Percentiles rank a stretch among this genome's conserved stretches.
phyloP scores from a whole-genome alignment of 208 protist genomes.

The Acanthamoeba culbertsoni region DNA sequence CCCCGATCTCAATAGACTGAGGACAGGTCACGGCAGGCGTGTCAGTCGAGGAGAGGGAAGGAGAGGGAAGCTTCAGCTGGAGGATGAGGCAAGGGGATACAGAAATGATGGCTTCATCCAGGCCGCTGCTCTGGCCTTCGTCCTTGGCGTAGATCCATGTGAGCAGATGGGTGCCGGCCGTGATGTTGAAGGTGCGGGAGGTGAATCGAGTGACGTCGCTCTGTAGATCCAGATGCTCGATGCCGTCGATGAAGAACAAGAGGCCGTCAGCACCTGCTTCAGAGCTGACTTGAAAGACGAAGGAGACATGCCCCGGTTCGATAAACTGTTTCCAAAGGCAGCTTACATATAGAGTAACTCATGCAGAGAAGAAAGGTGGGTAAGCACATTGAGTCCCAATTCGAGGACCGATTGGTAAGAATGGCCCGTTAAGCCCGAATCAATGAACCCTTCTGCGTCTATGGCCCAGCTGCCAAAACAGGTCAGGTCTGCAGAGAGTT shows the following conservation, averaged over 20 bases:
- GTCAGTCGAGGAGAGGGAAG: neutral
- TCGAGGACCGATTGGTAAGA: neutral
- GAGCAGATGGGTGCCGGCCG: neutral
- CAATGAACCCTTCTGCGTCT: neutral
- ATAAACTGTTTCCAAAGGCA: neutral
- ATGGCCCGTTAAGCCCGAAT: neutral
- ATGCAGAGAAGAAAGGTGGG: neutral
- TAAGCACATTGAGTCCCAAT: neutral
- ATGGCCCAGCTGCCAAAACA: neutral
- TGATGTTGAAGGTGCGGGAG: neutral
- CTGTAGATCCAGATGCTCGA: neutral
- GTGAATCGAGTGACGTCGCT: neutral
- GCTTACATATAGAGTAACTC: neutral
- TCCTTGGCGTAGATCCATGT: neutral
- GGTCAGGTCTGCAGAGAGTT: neutral
- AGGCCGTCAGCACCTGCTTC: neutral
- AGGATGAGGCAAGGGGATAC: neutral
- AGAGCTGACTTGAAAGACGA: conserved; percentile 5
- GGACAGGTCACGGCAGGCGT: neutral
- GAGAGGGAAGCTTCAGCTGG: neutral
- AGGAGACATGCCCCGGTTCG: neutral
- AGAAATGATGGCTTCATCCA: conserved; percentile 7
- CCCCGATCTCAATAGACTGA: neutral
- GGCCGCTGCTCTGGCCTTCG: neutral
- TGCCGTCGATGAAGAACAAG: neutral